Conservation (phyloP, 129 eudicot species). For the Artemisia tridentata region DNA sequence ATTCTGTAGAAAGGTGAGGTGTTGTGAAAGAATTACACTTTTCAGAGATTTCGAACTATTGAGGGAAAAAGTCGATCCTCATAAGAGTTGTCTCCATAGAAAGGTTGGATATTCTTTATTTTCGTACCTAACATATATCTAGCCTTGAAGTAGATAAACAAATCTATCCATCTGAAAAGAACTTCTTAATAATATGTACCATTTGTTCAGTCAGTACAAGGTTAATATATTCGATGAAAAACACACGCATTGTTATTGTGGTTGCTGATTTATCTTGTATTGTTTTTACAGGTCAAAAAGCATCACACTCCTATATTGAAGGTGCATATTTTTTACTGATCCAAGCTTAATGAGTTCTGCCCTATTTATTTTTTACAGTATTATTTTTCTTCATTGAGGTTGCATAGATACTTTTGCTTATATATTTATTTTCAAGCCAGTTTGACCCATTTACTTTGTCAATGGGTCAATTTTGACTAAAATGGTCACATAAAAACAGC, state of each 20-base stretch:
- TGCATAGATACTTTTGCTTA: too few species aligned
- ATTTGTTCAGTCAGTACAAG: not conserved
- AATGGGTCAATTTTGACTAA: too few species aligned
- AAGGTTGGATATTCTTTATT: conserved; percentile 30
- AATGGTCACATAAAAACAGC: too few species aligned
- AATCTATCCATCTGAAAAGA: not conserved
- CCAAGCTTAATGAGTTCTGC: not conserved
- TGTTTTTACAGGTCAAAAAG: conserved; percentile 68
- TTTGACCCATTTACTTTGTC: too few species aligned
- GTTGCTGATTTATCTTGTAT: conserved; percentile 7
- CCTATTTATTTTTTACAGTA: not conserved
- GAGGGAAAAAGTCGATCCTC: conserved; percentile 11
- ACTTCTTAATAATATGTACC: not conserved
- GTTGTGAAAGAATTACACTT: conserved; percentile 10
- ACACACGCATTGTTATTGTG: not conserved
- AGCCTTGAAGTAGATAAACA: conserved; percentile 4
- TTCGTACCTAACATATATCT: not conserved
- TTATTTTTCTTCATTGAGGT: not conserved
- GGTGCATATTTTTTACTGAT: conserved; percentile 38
- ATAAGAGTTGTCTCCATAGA: conserved; percentile 10
- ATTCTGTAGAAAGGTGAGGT: conserved; percentile 5
- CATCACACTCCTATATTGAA: conserved; percentile 76
- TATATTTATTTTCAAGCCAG: too few species aligned
- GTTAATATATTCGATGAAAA: not conserved
- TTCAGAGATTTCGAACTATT: not conserved